Evolutionary conservation across 352 stramenopile genomes (phyloP), one percentile per base, ranked within the genome.

Genomic region (Globisporangium barbulae): DNA sequence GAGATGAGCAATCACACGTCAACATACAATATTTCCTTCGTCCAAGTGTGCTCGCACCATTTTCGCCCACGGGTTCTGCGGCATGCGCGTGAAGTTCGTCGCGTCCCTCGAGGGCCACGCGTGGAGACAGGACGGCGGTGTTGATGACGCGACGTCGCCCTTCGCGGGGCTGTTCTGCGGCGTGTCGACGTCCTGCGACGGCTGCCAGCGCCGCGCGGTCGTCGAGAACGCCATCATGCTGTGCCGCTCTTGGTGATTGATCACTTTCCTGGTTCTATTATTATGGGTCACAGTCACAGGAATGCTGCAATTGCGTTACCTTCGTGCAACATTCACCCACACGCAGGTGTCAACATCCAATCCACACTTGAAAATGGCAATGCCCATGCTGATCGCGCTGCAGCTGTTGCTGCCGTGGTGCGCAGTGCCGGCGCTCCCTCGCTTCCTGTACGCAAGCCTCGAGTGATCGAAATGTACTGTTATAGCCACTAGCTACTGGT

Each of bases 91-190:
- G 50, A 85, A 83, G 56, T 76, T 71, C 13, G 61, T 49, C 25
- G 73, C 68, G n/a, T 72, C 68, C 44, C 65, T 73, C 25, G 72
- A 79, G 21, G 77, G 77, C 77, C 77, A 85, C 47, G 71, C 44
- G 41, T 54, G 52, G 53, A 70, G 54, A 58, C 48, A 60, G 30
- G 48, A 39, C 0, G 4, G 15, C 12, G 49, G 6, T 19, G 13
- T 12, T 17, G 39, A 17, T 10, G 33, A 25, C 33, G 8, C 22
- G 5, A 3, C 21, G 30, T 21, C 33, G 35, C 25, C 33, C 41
- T 63, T 61, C 30, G 54, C 30, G 5, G 61, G 61, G 17, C 53
- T 63, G 42, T 55, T 67, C 39, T 65, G 63, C 31, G 48, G 39
- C n/a, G 57, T 66, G 2, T 57, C 53, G 1, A 3, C 33, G 35